Evolutionary conservation across 2,329 filamentous ascomycete species (phyloP), one percentile per base, ranked within the genome.

Genomic region (Phyllosticta capitalensis): DNA sequence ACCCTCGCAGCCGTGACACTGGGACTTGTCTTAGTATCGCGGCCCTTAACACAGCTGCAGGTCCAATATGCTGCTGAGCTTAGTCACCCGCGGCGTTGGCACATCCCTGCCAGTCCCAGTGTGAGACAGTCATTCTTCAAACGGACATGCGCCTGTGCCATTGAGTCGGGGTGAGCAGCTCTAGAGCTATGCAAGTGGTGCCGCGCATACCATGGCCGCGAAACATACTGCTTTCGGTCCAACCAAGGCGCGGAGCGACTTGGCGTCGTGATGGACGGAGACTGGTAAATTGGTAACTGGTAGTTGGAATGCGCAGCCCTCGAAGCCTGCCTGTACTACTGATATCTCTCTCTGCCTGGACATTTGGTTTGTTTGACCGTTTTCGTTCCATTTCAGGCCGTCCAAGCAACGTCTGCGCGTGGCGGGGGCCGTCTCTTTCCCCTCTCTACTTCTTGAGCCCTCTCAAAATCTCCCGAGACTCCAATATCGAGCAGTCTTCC

Each of bases 201-300:
- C 58, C 58, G 58, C 58, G 58, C 58, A 60, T 60, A 60, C 58
- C 58, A 54, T 56, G 58, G 53, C 58, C 58, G 58, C 58, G 58
- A 60, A 60, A 60, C 58, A 60, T 60, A 60, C 58, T 60, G 58
- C 58, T 60, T 60, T 60, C 58, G 58, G 58, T 60, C 58, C 54
- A 56, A 54, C 54, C 58, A 60, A 55, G 58, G 54, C 58, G 45
- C 52, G 51, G 38, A 48, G 58, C 26, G 54, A 33, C 58, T 60
- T 60, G 58, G 58, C 58, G 50, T 14, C 58, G 21, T 60, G 58
- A 49, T 12, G 22, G 33, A 30, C 50, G 51, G 30, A 54, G 45
- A 48, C 49, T 60, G 58, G 58, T 56, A 60, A 60, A 60, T 60
- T 60, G 58, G 54, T 50, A 56, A 48, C 58, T 56, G 54, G 54